These are phyloP conservation scores for Saturnispora hagleri DNA, from an alignment of 805 yeast genomes.

Conservation along the genomic window DNA sequence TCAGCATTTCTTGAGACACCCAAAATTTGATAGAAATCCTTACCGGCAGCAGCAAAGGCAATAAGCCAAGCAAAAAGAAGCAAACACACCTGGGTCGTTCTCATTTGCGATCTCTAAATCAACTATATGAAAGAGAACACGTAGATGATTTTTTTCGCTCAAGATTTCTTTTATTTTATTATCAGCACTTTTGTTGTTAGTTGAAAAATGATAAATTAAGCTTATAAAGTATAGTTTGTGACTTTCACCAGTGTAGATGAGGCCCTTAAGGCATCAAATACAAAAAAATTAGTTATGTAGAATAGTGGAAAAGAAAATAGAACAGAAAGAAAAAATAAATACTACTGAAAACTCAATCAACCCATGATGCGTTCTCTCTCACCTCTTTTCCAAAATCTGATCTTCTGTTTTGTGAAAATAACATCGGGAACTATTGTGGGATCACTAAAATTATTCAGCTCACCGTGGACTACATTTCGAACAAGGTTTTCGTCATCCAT, in stretches of 20 bases:
- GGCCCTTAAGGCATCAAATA: background rate
- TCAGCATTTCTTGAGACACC: constrained; percentile 63
- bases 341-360: background rate
- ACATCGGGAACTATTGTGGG: background rate
- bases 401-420: background rate
- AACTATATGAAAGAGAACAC: background rate
- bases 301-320: background rate
- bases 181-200: background rate
- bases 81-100: background rate
- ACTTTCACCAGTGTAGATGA: background rate
- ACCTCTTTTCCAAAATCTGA: constrained; percentile 9
- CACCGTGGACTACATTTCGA: constrained; percentile 8
- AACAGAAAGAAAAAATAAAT: background rate
- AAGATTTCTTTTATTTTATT: background rate
- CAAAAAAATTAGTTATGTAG: background rate
- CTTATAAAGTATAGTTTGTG: background rate
- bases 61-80: constrained; percentile 3
- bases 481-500: constrained; percentile 14
- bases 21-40: constrained; percentile 44
- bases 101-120: background rate
- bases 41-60: constrained; percentile 25
- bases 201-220: background rate
- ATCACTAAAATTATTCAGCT: background rate
- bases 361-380: constrained; percentile 1
- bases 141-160: background rate